Evolutionary conservation across 2,329 filamentous ascomycete species (phyloP).

Genomic region (Rachicladosporium sp.): DNA sequence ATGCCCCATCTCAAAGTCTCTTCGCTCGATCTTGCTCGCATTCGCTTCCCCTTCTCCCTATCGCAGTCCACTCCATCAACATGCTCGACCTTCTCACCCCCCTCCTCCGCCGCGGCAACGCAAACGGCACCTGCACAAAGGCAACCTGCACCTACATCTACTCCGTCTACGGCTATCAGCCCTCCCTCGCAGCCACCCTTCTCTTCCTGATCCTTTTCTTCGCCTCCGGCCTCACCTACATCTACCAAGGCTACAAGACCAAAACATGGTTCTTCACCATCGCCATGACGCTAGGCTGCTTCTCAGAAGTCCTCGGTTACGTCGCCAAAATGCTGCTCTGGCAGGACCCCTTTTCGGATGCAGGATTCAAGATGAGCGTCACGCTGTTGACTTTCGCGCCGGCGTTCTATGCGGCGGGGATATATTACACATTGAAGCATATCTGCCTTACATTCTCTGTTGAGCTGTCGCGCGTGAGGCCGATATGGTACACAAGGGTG

Average conservation of each 20-base stretch:
- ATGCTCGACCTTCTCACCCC: too few relatives aligned
- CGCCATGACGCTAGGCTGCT: conserved; percentile 29
- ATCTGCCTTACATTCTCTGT: conserved; percentile 27
- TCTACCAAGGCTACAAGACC: conserved; percentile 22
- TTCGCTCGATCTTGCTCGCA: too few relatives aligned
- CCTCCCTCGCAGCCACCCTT: conserved; percentile 26
- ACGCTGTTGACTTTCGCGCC: conserved; percentile 33
- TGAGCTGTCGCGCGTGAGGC: conserved; percentile 12
- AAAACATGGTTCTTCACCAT: conserved; percentile 29
- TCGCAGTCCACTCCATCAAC: too few relatives aligned
- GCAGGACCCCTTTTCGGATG: conserved; percentile 30
- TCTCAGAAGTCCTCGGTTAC: conserved; percentile 33
- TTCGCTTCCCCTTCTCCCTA: too few relatives aligned
- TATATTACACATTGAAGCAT: conserved; percentile 34
- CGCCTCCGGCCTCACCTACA: conserved; percentile 20
- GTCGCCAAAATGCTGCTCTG: conserved; percentile 30
- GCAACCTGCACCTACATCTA: neutral
- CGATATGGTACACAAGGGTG: conserved; percentile 34
- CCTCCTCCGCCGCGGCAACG: too few relatives aligned
- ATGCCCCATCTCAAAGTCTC: too few relatives aligned
- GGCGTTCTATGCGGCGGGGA: conserved; percentile 32
- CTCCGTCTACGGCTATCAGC: conserved; percentile 24
- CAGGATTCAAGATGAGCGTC: conserved; percentile 32
- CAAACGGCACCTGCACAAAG: conserved; percentile 1
- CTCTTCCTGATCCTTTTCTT: conserved; percentile 28